Evolutionary conservation across 768 basidiomycete genomes (phyloP), one percentile per base, ranked within the genome.

Genomic region (Leccinum broughii): DNA sequence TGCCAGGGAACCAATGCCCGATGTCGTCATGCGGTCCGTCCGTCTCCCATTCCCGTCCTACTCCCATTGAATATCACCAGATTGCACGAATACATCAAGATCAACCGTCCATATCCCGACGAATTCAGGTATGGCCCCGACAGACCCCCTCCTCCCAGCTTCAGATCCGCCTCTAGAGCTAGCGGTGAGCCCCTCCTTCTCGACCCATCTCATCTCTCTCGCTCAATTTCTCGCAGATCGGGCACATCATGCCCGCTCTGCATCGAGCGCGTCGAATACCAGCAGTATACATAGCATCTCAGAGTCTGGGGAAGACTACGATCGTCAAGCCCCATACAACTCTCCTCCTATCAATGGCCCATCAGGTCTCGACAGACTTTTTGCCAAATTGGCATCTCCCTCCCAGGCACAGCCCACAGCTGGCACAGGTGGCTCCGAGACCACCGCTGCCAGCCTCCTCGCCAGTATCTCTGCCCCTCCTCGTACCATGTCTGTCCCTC

Each of bases 111-210:
- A 10, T 92, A 93, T 70, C 91, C 91, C 13, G 84, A 90, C 61
- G 79, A 88, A 59, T 90, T 78, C 68, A 80, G 83, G 60, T 90
- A 88, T 71, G 87, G 86, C 22, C 87, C 86, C 3, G 85, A 84
- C 62, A 77, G 81, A 34, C 86, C 83, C 6, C 88, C 87, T 5
- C 87, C 85, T 17, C 83, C 85, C 26, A 83, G 82, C 65, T 77
- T 73, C 49, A 74, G 74, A 60, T 74, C 72, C 3, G 54, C 55
- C 8, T 75, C 72, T 57, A 66, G 74, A 57, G 52, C 68, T 28
- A 74, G 71, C 55, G 68, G 71, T 73, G 60, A 56, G 67, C 54
- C 1, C 48, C 35, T 4, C 26, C 54, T 3, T 46, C 32, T 6
- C 22, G 5, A 8, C 22, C 4, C 30, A 14, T 15, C 4, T 9